Conservation (phyloP, 2,329 filamentous ascomycete genomes). For the Fusarium oligoseptatum region DNA sequence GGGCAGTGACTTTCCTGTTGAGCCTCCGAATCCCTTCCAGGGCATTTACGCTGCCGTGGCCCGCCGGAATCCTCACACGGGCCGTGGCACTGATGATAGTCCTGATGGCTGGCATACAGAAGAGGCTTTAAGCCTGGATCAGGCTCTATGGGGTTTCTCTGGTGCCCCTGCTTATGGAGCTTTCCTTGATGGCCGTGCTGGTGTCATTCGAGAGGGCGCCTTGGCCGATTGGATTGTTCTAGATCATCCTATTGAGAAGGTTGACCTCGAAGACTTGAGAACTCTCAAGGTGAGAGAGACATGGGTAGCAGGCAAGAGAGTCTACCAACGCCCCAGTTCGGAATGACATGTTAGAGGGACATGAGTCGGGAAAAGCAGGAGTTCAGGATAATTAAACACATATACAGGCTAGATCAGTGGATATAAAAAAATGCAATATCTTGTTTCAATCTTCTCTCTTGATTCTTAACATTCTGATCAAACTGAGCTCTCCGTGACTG, state of each 20-base stretch:
- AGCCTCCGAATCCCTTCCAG: slow-evolving; percentile 75
- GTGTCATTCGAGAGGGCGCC: slow-evolving; percentile 70
- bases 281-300: slow-evolving; percentile 72
- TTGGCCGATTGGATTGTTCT: slow-evolving; percentile 81
- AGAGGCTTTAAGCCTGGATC: slow-evolving; percentile 69
- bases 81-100: slow-evolving; percentile 61
- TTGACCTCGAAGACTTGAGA: slow-evolving; percentile 66
- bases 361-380: not conserved
- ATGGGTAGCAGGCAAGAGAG: slow-evolving; percentile 72
- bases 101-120: slow-evolving; percentile 69
- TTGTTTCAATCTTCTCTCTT: not conserved
- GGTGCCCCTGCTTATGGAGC: slow-evolving; percentile 69
- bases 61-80: slow-evolving; percentile 70
- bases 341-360: not conserved
- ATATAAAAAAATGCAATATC: slow-evolving; percentile 6
- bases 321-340: slow-evolving; percentile 52
- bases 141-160: slow-evolving; percentile 75
- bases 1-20: slow-evolving; percentile 80
- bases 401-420: not conserved
- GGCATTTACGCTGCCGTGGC: slow-evolving; percentile 78
- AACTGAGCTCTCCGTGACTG: not conserved
- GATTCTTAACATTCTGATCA: not conserved
- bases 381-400: not conserved
- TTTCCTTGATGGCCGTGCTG: slow-evolving; percentile 70
- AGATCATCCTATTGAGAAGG: slow-evolving; percentile 66